Evolutionary conservation across 345 rosid genomes (phyloP).

Genomic region (Lenwebbia sp.): DNA sequence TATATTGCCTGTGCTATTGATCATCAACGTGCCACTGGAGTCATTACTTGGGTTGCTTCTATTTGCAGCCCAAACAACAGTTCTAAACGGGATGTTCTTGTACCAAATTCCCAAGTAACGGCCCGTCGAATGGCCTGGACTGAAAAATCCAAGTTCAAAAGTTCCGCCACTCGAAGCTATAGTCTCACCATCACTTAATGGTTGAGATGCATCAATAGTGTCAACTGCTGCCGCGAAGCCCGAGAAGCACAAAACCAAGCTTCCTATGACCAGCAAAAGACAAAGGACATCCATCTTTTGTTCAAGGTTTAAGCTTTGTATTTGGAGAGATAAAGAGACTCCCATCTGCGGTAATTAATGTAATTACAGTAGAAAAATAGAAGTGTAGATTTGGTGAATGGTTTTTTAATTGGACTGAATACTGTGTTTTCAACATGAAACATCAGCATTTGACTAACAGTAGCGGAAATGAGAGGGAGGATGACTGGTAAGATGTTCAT

Average conservation of each 20-base stretch:
- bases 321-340: background rate
- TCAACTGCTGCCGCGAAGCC: background rate
- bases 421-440: background rate
- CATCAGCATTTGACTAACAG: background rate
- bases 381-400: background rate
- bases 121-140: slow-evolving; percentile 4
- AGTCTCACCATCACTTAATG: slow-evolving; percentile 6
- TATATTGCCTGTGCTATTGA: slow-evolving; percentile 10
- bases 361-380: too few species aligned
- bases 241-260: background rate
- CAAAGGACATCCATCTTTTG: background rate
- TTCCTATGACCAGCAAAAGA: background rate
- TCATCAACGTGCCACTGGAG: slow-evolving; percentile 3
- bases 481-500: background rate
- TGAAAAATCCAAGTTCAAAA: slow-evolving; percentile 23
- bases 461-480: background rate
- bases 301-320: background rate
- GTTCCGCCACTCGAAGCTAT: slow-evolving; percentile 2
- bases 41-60: slow-evolving; percentile 13
- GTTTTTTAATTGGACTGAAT: background rate
- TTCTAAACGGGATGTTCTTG: slow-evolving; percentile 1
- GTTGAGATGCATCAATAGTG: background rate
- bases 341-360: background rate
- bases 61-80: slow-evolving; percentile 38
- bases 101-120: slow-evolving; percentile 41